These are phyloP conservation scores for Gynostemma pentaphyllum DNA, from an alignment of 306 rosid genomes.

Conservation along the genomic window DNA sequence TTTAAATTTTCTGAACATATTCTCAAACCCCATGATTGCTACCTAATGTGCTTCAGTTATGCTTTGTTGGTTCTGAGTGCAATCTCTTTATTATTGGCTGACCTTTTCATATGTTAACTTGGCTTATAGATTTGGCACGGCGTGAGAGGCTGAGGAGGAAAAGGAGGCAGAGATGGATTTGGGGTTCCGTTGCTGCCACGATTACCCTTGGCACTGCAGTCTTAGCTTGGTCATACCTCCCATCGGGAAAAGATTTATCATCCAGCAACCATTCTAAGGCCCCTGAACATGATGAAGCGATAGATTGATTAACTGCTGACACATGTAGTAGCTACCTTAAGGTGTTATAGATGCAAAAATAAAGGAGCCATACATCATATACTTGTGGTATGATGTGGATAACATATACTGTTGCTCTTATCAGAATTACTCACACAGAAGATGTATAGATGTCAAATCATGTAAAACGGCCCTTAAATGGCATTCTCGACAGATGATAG, in stretches of 20 bases:
- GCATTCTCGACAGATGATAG: too few species aligned
- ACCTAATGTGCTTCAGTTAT: not conserved
- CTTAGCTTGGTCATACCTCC: slow-evolving; percentile 67
- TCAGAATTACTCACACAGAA: slow-evolving; percentile 24
- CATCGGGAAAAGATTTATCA: slow-evolving; percentile 29
- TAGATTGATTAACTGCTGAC: slow-evolving; percentile 2
- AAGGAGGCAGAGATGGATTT: slow-evolving; percentile 72
- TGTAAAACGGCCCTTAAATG: not conserved
- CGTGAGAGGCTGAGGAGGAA: slow-evolving; percentile 59
- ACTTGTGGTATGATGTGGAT: slow-evolving; percentile 26
- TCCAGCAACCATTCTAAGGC: not conserved
- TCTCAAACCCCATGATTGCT: not conserved
- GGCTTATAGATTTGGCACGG: slow-evolving; percentile 53
- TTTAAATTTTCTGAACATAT: not conserved
- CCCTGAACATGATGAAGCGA: slow-evolving; percentile 6
- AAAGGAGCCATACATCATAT: slow-evolving; percentile 21
- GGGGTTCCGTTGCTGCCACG: slow-evolving; percentile 71
- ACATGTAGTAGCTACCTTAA: slow-evolving; percentile 16
- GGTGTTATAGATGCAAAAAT: slow-evolving; percentile 23
- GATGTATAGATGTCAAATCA: slow-evolving; percentile 18
- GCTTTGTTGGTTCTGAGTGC: not conserved
- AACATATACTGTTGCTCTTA: slow-evolving; percentile 10
- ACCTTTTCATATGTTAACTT: not conserved
- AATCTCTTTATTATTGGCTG: not conserved
- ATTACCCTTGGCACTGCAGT: slow-evolving; percentile 55